Base-by-base conservation (phyloP, 2,329 filamentous ascomycete genomes). In the Cryphonectria naterciae region DNA sequence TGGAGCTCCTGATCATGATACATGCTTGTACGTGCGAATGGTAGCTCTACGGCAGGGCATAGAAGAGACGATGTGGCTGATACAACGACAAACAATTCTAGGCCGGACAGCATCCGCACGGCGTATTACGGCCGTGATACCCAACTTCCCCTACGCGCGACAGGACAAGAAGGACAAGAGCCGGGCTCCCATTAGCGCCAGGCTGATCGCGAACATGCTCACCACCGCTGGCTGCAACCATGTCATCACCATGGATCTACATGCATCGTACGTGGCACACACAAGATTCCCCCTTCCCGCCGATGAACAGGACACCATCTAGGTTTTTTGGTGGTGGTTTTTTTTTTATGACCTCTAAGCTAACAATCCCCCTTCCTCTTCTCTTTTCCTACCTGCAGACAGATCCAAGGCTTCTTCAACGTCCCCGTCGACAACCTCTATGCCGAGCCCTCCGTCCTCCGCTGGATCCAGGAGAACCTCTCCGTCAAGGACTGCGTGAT, bases 321-420 rank as follows among this genome's bases (percentile, higher is more conserved):
- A 39, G 41, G 15, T 43, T 37, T 43, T 17, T 41, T 37, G n/a
- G n/a, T 32, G 1, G 32, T 32, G 1, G 1, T 32, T 32, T 32
- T 32, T 32, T 32, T 32, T 32, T 32, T 1, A 4, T 32, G 2
- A 28, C 22, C 22, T 32, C 22, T 22, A 11, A 13, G 52, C 25
- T 41, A 7, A 96, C 80, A 95, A 98, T 81, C 93, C 94, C 58
- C 17, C 5, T 22, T 17, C 43, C 37, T 8, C 8, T 80, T 93
- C 94, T 58, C 13, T 3, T 17, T 17, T 37, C 46, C 19, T 4
- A 11, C 25, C 10, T 32, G 22, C 63, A 73, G 71, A 41, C 94
- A 99, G 82, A 98, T 98, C 79, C 96, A 99, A 82, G 96, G 96
- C 68, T 99, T 98, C 86, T 98, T 99, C 79, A 95, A 99, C 79